These are phyloP conservation scores for Tephrocybe rancida DNA, from an alignment of 768 basidiomycete species.

Conservation along the genomic window DNA sequence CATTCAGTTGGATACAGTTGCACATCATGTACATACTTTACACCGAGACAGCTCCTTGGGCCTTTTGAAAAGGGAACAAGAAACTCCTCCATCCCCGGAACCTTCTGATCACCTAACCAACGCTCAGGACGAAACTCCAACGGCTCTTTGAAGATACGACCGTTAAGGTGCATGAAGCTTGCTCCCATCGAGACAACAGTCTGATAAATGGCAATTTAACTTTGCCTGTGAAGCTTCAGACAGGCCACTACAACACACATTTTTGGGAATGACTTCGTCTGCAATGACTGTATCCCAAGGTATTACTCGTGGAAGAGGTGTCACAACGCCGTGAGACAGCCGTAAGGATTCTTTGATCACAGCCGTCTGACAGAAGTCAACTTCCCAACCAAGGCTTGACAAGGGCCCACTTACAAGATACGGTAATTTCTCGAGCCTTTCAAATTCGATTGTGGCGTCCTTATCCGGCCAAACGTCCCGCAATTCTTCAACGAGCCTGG, in stretches of 20 bases:
- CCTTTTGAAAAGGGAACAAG: constrained; percentile 28
- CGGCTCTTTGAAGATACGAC: constrained; percentile 28
- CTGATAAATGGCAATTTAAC: constrained; percentile 13
- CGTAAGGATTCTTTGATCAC: constrained; percentile 50
- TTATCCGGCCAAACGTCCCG: constrained; percentile 1
- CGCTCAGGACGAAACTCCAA: constrained; percentile 31
- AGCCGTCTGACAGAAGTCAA: constrained; percentile 35
- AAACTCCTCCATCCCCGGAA: constrained; percentile 22
- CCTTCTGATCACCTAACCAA: constrained; percentile 23
- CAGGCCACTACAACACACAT: not conserved
- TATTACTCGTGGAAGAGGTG: constrained; percentile 41
- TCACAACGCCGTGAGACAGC: constrained; percentile 39
- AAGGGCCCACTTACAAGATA: constrained; percentile 39
- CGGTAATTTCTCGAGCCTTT: constrained; percentile 44
- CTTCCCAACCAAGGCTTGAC: not conserved
- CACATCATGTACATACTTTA: constrained; percentile 4
- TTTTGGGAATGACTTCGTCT: constrained; percentile 22
- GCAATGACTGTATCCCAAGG: constrained; percentile 32
- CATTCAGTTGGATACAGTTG: not conserved
- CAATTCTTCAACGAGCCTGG: not conserved
- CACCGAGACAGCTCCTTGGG: constrained; percentile 8
- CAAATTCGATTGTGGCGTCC: constrained; percentile 24
- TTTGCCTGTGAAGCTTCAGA: not conserved
- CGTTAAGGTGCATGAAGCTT: constrained; percentile 26
- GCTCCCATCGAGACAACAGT: constrained; percentile 30